Evolutionary conservation across 2,329 filamentous ascomycete species (phyloP).

Genomic region (Fusarium devonianum): DNA sequence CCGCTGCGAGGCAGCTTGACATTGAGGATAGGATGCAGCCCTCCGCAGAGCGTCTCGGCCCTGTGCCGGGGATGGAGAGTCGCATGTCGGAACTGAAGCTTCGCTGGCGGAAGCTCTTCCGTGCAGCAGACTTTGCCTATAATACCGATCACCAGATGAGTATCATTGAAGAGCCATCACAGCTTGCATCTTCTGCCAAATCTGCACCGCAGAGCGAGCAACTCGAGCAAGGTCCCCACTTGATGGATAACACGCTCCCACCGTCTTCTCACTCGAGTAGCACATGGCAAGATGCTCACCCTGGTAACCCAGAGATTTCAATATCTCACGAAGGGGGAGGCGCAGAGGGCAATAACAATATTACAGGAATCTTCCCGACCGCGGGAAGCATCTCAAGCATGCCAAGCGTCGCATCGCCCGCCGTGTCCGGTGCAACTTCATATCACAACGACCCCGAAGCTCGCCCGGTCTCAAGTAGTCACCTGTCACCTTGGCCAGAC

Average conservation of each 20-base stretch:
- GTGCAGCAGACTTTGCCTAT: constrained; percentile 9
- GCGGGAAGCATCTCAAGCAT: constrained; percentile 20
- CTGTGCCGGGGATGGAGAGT: constrained; percentile 32
- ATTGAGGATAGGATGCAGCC: constrained; percentile 30
- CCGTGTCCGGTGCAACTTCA: constrained; percentile 21
- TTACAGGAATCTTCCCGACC: constrained; percentile 5
- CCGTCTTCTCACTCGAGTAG: not conserved
- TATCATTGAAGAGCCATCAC: constrained; percentile 4
- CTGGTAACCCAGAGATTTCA: constrained; percentile 14
- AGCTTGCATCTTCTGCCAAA: not conserved
- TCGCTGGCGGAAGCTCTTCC: constrained; percentile 31
- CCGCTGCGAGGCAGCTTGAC: constrained; percentile 26
- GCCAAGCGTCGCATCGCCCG: constrained; percentile 26
- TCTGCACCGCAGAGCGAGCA: not conserved
- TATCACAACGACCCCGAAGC: not conserved
- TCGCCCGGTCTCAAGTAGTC: not conserved
- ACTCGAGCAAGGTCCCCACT: not conserved
- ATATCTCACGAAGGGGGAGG: constrained; percentile 20
- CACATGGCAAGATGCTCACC: constrained; percentile 16
- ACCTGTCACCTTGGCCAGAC: constrained; percentile 19
- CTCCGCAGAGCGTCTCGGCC: constrained; percentile 27
- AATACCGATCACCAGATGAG: constrained; percentile 9
- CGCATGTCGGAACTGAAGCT: constrained; percentile 28
- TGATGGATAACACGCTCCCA: not conserved
- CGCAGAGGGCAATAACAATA: constrained; percentile 1